Base-by-base conservation (phyloP, 331 rosid species). In the Pyrus hybrid region DNA sequence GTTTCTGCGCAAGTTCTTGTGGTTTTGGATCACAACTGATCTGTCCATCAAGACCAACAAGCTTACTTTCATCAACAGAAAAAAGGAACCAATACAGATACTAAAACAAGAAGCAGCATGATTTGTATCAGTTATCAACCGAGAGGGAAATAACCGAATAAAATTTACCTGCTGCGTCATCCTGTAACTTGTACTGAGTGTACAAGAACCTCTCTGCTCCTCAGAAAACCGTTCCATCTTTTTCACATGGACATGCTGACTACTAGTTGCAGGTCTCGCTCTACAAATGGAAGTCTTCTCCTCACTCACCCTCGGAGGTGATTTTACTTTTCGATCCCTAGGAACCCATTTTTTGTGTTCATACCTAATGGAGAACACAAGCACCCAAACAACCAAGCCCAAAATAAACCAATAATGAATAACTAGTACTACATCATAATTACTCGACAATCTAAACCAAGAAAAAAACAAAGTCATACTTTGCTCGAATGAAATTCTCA, bases 311-410 rank as follows among this genome's bases (percentile, higher is more conserved):
- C 37, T 58, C 20, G 80, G 35, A 69, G 80, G 53, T 13, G 74
- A 58, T 45, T 29, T 77, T 5, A 20, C 25, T 61, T 77, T 60
- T 17, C 70, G 63, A 68, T 45, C 75, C 17, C 70, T 69, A 2
- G 70, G 75, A 77, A 77, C 70, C 80, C 80, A 77, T 32, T 51
- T 77, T 62, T 77, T 77, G 30, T 18, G 65, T 69, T 68, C 80
- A 77, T 77, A 77, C 75, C 80, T 77, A 30, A 60, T 58, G 33
- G 25, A 77, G 70, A 68, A 69, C 62, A 60, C 3, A 70, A 77
- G 75, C 69, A 68, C 30, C 49, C 37, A 57, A 77, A 77, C 69
- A 43, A 18, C 64, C 14, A 60, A 69, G 74, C 63, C 80, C 70
- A 60, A 28, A 68, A 37, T 68, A 77, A 68, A 37, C 74, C 25